phyloP scores from a whole-genome alignment of 1,284 basidiomycete genomes.

The Lentinus polychrous region DNA sequence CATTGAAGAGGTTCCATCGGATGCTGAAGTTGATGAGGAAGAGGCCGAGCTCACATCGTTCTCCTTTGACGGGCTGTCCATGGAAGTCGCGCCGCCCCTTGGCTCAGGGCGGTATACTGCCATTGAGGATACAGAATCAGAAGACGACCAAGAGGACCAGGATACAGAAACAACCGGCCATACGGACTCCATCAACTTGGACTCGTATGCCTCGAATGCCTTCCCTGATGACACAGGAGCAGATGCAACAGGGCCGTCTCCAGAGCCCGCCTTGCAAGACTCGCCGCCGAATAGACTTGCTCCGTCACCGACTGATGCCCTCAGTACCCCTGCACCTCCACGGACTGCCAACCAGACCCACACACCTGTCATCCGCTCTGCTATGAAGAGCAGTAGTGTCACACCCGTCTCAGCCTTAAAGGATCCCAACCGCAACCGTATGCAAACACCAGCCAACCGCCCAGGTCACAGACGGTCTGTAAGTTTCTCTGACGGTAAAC shows the following conservation, averaged over 20 bases:
- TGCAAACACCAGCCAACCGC: constrained; percentile 45
- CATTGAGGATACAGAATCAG: constrained; percentile 15
- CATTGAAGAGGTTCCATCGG: constrained; percentile 39
- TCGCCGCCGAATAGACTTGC: constrained; percentile 16
- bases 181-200: not conserved
- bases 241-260: constrained; percentile 1
- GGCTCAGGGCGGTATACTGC: constrained; percentile 11
- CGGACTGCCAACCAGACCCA: constrained; percentile 15
- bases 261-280: constrained; percentile 7
- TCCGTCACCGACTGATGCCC: constrained; percentile 9
- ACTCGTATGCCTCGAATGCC: not conserved
- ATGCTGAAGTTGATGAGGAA: constrained; percentile 48
- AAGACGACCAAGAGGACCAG: constrained; percentile 15
- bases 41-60: constrained; percentile 63
- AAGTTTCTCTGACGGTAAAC: constrained; percentile 89
- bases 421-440: constrained; percentile 35
- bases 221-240: not conserved
- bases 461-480: constrained; percentile 69
- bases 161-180: constrained; percentile 9
- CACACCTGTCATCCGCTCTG: constrained; percentile 48
- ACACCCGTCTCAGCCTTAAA: constrained; percentile 52
- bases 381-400: constrained; percentile 43
- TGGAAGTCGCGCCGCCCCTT: constrained; percentile 31
- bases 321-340: constrained; percentile 14
- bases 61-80: constrained; percentile 57